These are phyloP conservation scores for Phialophora expanda DNA, from an alignment of 2,329 filamentous ascomycete genomes.

Conservation along the genomic window DNA sequence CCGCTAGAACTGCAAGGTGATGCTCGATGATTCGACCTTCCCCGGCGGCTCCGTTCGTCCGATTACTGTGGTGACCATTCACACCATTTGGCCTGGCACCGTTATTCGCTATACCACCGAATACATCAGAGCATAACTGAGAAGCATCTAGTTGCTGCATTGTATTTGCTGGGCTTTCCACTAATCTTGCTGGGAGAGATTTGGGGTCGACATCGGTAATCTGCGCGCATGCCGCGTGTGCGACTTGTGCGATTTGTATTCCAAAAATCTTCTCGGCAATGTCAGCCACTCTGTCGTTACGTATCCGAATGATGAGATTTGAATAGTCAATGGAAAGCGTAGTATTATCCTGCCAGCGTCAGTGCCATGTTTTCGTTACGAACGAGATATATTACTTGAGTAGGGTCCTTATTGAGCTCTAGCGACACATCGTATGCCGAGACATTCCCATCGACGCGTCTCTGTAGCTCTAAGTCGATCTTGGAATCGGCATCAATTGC, in stretches of 20 bases:
- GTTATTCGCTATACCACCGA: not conserved
- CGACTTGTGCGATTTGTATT: conserved; percentile 19
- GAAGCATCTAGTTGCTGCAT: conserved; percentile 21
- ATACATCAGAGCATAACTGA: conserved; percentile 16
- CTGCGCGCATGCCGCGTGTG: conserved; percentile 46
- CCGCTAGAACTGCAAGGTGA: conserved; percentile 57
- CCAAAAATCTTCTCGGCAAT: conserved; percentile 29
- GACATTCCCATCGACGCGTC: conserved; percentile 46
- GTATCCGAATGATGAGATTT: conserved; percentile 26
- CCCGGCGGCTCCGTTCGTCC: conserved; percentile 14
- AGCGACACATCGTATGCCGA: conserved; percentile 20
- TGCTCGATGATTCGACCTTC: conserved; percentile 31
- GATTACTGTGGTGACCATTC: conserved; percentile 23
- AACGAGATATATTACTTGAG: conserved; percentile 10
- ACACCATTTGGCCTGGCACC: not conserved
- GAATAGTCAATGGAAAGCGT: conserved; percentile 32
- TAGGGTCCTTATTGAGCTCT: conserved; percentile 15
- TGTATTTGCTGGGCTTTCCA: conserved; percentile 1
- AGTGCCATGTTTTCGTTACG: conserved; percentile 9
- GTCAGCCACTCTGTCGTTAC: conserved; percentile 26
- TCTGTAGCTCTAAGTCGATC: conserved; percentile 60
- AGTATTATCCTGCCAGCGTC: conserved; percentile 22
- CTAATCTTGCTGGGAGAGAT: conserved; percentile 22
- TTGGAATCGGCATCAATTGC: conserved; percentile 66
- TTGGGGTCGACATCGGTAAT: conserved; percentile 51